These are phyloP conservation scores for Vairimorpha necatrix DNA, from an alignment of 371 early-diverging fungal genomes.

Conservation along the genomic window DNA sequence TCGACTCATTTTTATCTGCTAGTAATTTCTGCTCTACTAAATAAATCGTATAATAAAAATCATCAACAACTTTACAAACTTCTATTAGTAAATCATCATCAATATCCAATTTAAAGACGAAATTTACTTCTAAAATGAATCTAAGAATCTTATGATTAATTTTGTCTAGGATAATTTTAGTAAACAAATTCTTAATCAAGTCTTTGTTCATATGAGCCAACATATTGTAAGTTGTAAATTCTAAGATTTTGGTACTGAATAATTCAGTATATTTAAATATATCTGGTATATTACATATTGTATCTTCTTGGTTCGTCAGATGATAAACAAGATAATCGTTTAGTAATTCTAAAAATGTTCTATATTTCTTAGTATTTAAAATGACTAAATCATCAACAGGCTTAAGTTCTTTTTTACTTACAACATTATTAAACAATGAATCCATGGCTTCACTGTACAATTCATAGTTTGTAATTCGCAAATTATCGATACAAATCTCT, in stretches of 20 bases:
- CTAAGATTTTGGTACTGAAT: not conserved
- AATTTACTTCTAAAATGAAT: conserved; percentile 35
- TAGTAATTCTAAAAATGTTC: not conserved
- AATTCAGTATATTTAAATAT: not conserved
- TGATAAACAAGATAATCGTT: not conserved
- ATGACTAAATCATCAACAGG: not conserved
- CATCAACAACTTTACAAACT: conserved; percentile 20
- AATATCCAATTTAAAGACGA: conserved; percentile 7
- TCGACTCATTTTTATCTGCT: not conserved
- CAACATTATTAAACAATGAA: not conserved
- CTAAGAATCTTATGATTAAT: conserved; percentile 37
- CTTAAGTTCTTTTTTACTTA: not conserved
- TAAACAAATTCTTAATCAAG: not conserved
- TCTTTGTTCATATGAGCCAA: not conserved
- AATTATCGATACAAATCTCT: not conserved
- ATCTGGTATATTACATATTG: not conserved
- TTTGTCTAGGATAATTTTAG: conserved; percentile 1
- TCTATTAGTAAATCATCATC: conserved; percentile 2
- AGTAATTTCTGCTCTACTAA: conserved; percentile 29
- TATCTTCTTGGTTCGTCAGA: not conserved
- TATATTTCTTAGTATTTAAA: not conserved
- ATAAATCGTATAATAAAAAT: conserved; percentile 30
- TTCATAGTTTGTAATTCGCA: not conserved
- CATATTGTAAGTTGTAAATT: conserved; percentile 10
- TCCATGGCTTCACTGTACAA: not conserved